Percentiles rank a stretch among this genome's conserved stretches.
Conservation (phyloP, 345 rosid species). For the Syzygium grande region DNA sequence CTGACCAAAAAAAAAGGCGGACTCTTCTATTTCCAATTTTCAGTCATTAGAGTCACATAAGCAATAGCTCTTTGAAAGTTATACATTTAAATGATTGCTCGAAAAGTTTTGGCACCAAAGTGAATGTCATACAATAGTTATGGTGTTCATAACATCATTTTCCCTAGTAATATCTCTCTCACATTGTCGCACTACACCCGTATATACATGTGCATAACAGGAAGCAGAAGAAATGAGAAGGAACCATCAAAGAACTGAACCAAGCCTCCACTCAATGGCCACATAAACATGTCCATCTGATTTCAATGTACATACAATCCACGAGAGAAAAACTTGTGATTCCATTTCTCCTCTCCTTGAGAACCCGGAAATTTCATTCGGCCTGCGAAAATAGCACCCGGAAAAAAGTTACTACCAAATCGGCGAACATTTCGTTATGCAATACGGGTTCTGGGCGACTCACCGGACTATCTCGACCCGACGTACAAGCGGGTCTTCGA, state of each 20-base stretch:
- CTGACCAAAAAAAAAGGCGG: too few species aligned
- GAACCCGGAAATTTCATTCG: not conserved
- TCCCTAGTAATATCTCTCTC: not conserved
- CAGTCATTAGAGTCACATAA: not conserved
- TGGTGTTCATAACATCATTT: not conserved
- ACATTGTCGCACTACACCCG: not conserved
- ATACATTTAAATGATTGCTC: not conserved
- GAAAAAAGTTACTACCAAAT: too few species aligned
- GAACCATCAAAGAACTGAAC: not conserved
- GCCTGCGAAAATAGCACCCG: not conserved
- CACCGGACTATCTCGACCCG: slow-evolving; percentile 36
- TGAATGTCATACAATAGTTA: not conserved
- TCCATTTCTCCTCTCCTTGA: not conserved
- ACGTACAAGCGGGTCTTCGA: slow-evolving; percentile 55
- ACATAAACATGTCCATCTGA: not conserved
- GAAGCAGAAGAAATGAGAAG: not conserved
- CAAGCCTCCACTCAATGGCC: not conserved
- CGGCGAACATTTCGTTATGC: not conserved
- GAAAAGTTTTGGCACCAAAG: not conserved
- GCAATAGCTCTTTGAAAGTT: not conserved
- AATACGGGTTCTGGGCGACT: not conserved
- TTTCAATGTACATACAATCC: not conserved
- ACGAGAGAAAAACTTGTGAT: not conserved
- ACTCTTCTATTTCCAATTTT: not conserved
- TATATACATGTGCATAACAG: not conserved